phyloP scores from a whole-genome alignment of 2,329 filamentous ascomycete species.

The Colletotrichum paranaense region DNA sequence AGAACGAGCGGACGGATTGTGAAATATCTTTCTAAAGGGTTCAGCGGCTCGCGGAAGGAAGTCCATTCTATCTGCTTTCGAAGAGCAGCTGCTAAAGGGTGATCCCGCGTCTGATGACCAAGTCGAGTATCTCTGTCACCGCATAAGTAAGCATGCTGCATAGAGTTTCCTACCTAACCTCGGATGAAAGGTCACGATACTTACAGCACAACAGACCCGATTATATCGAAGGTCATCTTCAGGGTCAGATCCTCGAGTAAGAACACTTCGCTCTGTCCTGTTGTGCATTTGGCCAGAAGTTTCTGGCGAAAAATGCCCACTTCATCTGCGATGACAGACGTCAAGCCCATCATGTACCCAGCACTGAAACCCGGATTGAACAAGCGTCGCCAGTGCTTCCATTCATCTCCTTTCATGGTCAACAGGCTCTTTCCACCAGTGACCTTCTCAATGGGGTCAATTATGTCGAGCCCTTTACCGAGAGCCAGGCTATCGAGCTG shows the following conservation, averaged over 20 bases:
- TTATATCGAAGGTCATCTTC: constrained; percentile 54
- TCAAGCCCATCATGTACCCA: constrained; percentile 47
- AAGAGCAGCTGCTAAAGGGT: constrained; percentile 9
- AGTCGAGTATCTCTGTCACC: constrained; percentile 43
- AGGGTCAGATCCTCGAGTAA: constrained; percentile 48
- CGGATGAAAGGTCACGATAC: neutral
- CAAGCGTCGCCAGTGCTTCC: constrained; percentile 43
- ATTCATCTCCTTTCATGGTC: constrained; percentile 43
- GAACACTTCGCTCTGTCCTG: constrained; percentile 31
- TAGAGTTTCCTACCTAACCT: neutral
- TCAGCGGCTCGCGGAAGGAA: neutral
- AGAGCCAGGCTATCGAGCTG: constrained; percentile 40
- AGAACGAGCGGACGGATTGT: constrained; percentile 1
- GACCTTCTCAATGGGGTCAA: constrained; percentile 41
- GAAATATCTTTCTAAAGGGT: neutral
- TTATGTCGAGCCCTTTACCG: constrained; percentile 44
- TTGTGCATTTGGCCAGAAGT: neutral
- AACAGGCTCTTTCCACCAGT: constrained; percentile 46
- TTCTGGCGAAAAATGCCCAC: constrained; percentile 44
- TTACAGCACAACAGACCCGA: constrained; percentile 46
- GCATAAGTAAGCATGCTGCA: constrained; percentile 12
- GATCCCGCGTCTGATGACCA: constrained; percentile 40
- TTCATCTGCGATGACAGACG: constrained; percentile 51
- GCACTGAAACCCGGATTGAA: constrained; percentile 51
- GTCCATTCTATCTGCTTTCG: constrained; percentile 21